phyloP scores from a whole-genome alignment of 257 asterid genomes.

The Primulina tabacum region DNA sequence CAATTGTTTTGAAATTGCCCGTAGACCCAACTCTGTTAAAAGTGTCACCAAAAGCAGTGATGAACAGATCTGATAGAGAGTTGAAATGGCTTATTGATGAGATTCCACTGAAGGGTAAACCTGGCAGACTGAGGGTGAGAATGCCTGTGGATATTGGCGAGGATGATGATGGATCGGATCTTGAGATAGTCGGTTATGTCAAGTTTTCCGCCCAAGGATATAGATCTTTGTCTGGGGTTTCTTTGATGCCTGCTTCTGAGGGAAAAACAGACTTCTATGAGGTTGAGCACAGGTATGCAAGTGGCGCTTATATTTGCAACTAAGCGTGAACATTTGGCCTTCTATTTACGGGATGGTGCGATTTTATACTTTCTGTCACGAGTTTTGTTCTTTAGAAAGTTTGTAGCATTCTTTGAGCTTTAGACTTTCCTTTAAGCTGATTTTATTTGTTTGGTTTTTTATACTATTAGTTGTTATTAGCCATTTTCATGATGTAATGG shows the following conservation, averaged over 20 bases:
- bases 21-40: slow-evolving; percentile 79
- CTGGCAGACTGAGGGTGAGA: slow-evolving; percentile 82
- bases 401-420: slow-evolving; percentile 29
- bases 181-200: slow-evolving; percentile 67
- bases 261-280: slow-evolving; percentile 81
- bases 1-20: slow-evolving; percentile 74
- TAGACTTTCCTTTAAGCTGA: slow-evolving; percentile 12
- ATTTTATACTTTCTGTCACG: slow-evolving; percentile 28
- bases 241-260: slow-evolving; percentile 79
- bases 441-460: background rate
- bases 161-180: slow-evolving; percentile 72
- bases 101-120: slow-evolving; percentile 73
- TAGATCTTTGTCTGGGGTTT: slow-evolving; percentile 77
- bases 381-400: slow-evolving; percentile 28
- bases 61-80: slow-evolving; percentile 88
- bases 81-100: slow-evolving; percentile 87
- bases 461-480: background rate
- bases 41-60: slow-evolving; percentile 87
- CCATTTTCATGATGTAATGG: background rate
- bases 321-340: slow-evolving; percentile 31
- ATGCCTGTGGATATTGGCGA: slow-evolving; percentile 79
- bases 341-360: slow-evolving; percentile 23
- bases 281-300: slow-evolving; percentile 79
- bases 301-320: slow-evolving; percentile 73
- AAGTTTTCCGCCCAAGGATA: slow-evolving; percentile 67